Base-by-base conservation (phyloP, 2,329 filamentous ascomycete genomes). In the Proliferodiscus dingleyae region DNA sequence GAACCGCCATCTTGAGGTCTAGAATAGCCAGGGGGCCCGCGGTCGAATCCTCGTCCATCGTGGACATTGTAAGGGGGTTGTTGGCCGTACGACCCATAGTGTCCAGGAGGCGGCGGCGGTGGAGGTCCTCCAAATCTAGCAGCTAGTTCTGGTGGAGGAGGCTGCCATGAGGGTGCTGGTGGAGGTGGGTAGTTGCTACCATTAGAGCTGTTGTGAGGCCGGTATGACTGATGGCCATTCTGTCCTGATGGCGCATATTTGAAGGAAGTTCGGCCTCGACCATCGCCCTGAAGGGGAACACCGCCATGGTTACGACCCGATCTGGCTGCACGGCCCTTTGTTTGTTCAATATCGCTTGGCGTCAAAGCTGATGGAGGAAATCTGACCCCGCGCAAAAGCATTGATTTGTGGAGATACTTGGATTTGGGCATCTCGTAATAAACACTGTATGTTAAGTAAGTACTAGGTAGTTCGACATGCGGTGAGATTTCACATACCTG, bases 351-450 rank as follows among this genome's bases (percentile, higher is more conserved):
- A 60, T 96, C 90, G 47, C 77, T 78, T 26, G 79, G 75, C 46
- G 87, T 85, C 1, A 98, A 77, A 8, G 81, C 84, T 2, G 87
- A 80, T 2, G 75, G 69, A 4, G 86, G 80, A 46, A 90, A 75
- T 57, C 84, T 81, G 30, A 90, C 82, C 10, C 93, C 93, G 2
- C 89, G 83, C 28, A 98, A 75, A 11, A 98, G 77, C 86, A 95
- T 94, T 5, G 90, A 96, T 64, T 96, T 96, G 69, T 98, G 93
- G 4, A 80, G 71, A 57, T 87, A 78, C 8, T 72, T 73, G 15
- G 80, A 80, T 32, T 76, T 73, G 0, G 91, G 90, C 68, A 96
- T 85, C 36, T 89, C 81, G 63, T 94, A 98, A 60, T 87, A 73
- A 9, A 97, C 89, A 61, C 87, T 95, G 53, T 13, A 43, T 5